A percentile compares a stretch with the other conserved stretches of the same genome.
phyloP scores from a whole-genome alignment of 1,139 yeast genomes.

The Yamadazyma jaroonii region DNA sequence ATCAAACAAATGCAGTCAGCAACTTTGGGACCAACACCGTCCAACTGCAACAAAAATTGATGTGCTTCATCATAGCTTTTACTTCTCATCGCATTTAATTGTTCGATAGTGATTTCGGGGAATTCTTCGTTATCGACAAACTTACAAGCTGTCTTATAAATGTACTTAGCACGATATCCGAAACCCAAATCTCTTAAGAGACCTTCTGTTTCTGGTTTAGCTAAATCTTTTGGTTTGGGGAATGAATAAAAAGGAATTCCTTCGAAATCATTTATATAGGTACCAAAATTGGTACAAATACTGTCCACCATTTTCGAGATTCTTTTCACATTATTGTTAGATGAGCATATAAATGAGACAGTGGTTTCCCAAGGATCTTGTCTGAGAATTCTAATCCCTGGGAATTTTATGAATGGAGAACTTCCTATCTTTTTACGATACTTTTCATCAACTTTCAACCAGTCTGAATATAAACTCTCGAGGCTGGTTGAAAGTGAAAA shows the following conservation, averaged over 20 bases:
- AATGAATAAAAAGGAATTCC: slow-evolving; percentile 67
- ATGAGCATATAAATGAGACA: slow-evolving; percentile 86
- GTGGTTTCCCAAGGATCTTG: slow-evolving; percentile 98
- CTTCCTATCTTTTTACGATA: slow-evolving; percentile 32
- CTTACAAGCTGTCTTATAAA: slow-evolving; percentile 67
- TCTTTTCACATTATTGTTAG: slow-evolving; percentile 93
- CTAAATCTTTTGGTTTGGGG: slow-evolving; percentile 60
- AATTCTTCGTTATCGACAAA: slow-evolving; percentile 35
- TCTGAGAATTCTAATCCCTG: slow-evolving; percentile 78
- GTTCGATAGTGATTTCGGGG: slow-evolving; percentile 30
- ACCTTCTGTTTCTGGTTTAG: slow-evolving; percentile 37
- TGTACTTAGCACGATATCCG: slow-evolving; percentile 91
- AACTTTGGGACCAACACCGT: slow-evolving; percentile 97
- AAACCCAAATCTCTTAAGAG: slow-evolving; percentile 63
- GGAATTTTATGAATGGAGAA: slow-evolving; percentile 42
- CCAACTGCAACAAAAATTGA: slow-evolving; percentile 59
- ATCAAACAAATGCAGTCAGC: slow-evolving; percentile 90
- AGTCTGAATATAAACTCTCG: slow-evolving; percentile 50
- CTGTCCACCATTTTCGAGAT: slow-evolving; percentile 91
- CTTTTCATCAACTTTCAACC: slow-evolving; percentile 56
- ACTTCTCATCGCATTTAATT: slow-evolving; percentile 37
- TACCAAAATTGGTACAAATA: slow-evolving; percentile 72
- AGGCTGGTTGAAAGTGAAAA: slow-evolving; percentile 63
- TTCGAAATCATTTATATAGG: slow-evolving; percentile 51
- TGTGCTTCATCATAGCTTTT: slow-evolving; percentile 57